These are phyloP conservation scores for Selenicereus undatus DNA, from an alignment of 148 eudicot species.

Conservation along the genomic window DNA sequence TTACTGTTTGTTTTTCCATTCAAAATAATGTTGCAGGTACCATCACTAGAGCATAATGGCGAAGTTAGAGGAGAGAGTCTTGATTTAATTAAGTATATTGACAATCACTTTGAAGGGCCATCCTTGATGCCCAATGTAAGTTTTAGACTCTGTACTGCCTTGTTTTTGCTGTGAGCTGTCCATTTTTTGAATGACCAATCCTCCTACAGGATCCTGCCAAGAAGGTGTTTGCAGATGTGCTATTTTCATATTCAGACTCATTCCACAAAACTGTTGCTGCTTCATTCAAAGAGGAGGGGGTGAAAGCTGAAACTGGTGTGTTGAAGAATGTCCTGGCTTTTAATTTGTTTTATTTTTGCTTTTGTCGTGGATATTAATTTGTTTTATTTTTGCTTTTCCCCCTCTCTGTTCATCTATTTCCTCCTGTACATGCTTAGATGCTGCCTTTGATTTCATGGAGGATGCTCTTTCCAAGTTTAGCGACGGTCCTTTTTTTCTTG, in stretches of 20 bases:
- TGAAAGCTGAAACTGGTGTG: slow-evolving; percentile 57
- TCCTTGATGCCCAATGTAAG: slow-evolving; percentile 59
- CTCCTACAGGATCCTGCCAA: slow-evolving; percentile 52
- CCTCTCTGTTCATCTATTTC: not conserved
- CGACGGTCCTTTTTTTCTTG: slow-evolving; percentile 14
- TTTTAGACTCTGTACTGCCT: not conserved
- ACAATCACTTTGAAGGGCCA: slow-evolving; percentile 71
- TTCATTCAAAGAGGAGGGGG: slow-evolving; percentile 51
- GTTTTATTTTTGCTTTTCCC: not conserved
- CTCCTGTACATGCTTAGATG: slow-evolving; percentile 22
- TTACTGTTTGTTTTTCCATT: not conserved
- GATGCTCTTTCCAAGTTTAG: slow-evolving; percentile 10
- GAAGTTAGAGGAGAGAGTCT: slow-evolving; percentile 78
- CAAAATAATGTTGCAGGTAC: slow-evolving; percentile 47
- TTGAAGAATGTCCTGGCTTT: not conserved
- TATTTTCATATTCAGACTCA: slow-evolving; percentile 46
- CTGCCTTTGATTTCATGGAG: slow-evolving; percentile 4
- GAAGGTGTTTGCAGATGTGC: slow-evolving; percentile 49
- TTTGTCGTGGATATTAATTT: not conserved
- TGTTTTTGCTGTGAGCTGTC: not conserved
- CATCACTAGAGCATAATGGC: slow-evolving; percentile 73
- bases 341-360: not conserved
- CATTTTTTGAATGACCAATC: slow-evolving; percentile 1
- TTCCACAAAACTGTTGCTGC: slow-evolving; percentile 48
- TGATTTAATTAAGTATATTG: slow-evolving; percentile 63